Conservation (phyloP, 1,284 basidiomycete species). For the Trametes sp. region DNA sequence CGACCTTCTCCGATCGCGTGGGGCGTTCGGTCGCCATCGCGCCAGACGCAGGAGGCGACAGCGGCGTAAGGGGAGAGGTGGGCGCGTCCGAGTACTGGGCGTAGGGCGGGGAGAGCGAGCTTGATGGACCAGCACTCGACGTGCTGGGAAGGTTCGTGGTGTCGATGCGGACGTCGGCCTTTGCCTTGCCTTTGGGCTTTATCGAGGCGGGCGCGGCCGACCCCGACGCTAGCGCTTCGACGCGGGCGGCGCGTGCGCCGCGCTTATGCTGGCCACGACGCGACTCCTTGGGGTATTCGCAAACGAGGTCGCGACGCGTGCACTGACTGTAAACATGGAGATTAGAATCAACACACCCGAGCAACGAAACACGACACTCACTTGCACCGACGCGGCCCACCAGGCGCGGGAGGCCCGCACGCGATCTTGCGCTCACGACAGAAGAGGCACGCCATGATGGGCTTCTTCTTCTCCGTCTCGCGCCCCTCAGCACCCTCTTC, state of each 20-base stretch:
- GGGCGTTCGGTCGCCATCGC: slow-evolving; percentile 19
- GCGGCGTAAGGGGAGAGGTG: slow-evolving; percentile 26
- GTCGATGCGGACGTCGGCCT: neutral
- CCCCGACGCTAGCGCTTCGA: slow-evolving; percentile 32
- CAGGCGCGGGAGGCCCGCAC: slow-evolving; percentile 44
- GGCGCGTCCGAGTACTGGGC: neutral
- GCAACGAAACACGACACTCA: slow-evolving; percentile 33
- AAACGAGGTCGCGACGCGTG: slow-evolving; percentile 53
- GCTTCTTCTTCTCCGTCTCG: slow-evolving; percentile 43
- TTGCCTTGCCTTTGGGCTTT: slow-evolving; percentile 13
- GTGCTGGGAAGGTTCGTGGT: neutral
- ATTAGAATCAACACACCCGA: neutral
- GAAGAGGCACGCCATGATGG: slow-evolving; percentile 49
- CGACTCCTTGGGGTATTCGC: slow-evolving; percentile 60
- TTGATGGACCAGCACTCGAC: neutral
- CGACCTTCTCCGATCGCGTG: slow-evolving; percentile 25
- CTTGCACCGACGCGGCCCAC: slow-evolving; percentile 44
- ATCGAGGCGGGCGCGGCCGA: neutral
- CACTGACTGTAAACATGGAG: slow-evolving; percentile 49
- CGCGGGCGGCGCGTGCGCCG: slow-evolving; percentile 34
- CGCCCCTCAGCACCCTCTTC: slow-evolving; percentile 6
- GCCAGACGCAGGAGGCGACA: slow-evolving; percentile 19
- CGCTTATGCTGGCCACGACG: slow-evolving; percentile 60
- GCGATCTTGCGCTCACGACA: slow-evolving; percentile 51
- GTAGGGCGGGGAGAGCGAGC: neutral